Evolutionary conservation across 495 filamentous ascomycete species (phyloP), one percentile per base, ranked within the genome.

Genomic region (Penicillium maclennaniae): DNA sequence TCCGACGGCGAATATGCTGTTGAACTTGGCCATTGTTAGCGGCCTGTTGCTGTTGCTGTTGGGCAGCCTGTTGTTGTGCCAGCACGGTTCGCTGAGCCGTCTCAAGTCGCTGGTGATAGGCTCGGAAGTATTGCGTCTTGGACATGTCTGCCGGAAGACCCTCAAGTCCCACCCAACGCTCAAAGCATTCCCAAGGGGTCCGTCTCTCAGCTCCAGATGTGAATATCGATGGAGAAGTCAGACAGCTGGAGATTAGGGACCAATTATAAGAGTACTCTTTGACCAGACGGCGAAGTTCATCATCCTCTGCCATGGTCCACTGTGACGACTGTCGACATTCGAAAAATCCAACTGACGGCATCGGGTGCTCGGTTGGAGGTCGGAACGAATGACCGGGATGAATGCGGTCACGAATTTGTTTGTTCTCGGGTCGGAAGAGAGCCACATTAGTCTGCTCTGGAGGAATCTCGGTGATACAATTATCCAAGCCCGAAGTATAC

Each of bases 151-250:
- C 82, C 16, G 91, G 91, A 34, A 96, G 70, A 6, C 90, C 90
- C 71, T 97, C 93, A 9, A 97, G 73, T 49, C 85, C 83, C 15
- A 96, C 83, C 91, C 92, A 97, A 36, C 95, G 84, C 66, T 98
- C 93, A 61, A 97, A 98, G 63, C 93, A 98, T 71, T 98, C 93
- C 93, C 93, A 98, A 6, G 93, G 92, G 4, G 95, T 97, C 45
- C 93, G 81, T 49, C 93, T 83, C 62, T 97, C 95, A 10, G 89
- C 83, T 14, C 88, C 87, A 43, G 92, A 91, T 20, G 85, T 82
- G 62, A 87, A 95, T 27, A 80, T 57, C 4, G 89, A 93, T 43
- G 82, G 80, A n/a, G 83, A 79, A 0, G 83, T 79, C 38, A 96
- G 73, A 54, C 89, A 86, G 54, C 79, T 85, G 6, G 90, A 87